These are phyloP conservation scores for Nicotiana sylvestris DNA, from an alignment of 257 asterid genomes.

Conservation along the genomic window DNA sequence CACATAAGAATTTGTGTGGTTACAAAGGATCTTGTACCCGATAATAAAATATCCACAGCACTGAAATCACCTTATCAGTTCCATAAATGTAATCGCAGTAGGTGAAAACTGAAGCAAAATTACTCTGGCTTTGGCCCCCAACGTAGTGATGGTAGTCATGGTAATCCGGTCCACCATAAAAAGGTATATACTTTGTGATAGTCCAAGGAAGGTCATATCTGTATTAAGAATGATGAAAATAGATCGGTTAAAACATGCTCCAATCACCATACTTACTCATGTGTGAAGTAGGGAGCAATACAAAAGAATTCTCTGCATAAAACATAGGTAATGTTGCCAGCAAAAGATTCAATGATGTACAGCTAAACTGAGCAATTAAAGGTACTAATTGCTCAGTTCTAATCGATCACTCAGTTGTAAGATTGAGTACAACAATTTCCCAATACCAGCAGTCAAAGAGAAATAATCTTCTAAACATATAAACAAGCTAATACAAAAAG, in stretches of 20 bases:
- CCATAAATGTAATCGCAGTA: constrained; percentile 95
- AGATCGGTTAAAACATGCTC: background rate
- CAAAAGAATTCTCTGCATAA: background rate
- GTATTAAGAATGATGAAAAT: constrained; percentile 12
- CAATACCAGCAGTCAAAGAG: background rate
- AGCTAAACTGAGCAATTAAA: background rate
- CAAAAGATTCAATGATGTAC: background rate
- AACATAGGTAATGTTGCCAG: background rate
- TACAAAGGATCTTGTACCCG: background rate
- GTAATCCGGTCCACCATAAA: constrained; percentile 95
- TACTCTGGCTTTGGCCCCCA: constrained; percentile 96
- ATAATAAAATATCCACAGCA: background rate
- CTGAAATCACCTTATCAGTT: constrained; percentile 77
- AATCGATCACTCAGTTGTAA: background rate
- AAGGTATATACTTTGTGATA: constrained; percentile 81
- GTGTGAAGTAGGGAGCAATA: background rate
- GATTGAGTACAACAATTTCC: background rate
- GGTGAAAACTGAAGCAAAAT: constrained; percentile 96
- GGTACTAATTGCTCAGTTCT: background rate
- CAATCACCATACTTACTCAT: background rate
- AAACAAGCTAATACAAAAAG: background rate
- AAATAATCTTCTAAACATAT: background rate
- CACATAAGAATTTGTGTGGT: constrained; percentile 6
- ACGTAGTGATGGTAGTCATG: constrained; percentile 99
- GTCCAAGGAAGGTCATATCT: constrained; percentile 97